phyloP scores from a whole-genome alignment of 2,329 filamentous ascomycete genomes.

The Penicillium italicum region DNA sequence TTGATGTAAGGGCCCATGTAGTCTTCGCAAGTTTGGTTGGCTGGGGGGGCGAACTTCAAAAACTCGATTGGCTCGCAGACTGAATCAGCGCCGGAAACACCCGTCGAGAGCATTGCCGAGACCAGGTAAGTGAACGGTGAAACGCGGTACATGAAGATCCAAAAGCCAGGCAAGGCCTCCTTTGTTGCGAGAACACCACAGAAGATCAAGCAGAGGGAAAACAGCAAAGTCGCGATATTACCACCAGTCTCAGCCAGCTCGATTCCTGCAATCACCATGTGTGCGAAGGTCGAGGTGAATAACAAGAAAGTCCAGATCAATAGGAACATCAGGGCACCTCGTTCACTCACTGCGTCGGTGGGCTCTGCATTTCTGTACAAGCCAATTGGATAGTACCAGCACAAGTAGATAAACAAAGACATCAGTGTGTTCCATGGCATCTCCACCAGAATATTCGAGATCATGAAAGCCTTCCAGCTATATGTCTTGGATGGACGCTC shows the following conservation, averaged over 20 bases:
- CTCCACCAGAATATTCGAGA: not conserved
- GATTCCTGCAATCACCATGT: slow-evolving; percentile 69
- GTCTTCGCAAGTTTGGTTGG: slow-evolving; percentile 8
- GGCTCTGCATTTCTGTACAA: slow-evolving; percentile 42
- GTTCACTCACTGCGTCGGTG: slow-evolving; percentile 39
- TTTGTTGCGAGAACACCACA: slow-evolving; percentile 38
- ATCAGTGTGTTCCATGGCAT: slow-evolving; percentile 32
- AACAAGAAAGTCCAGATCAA: slow-evolving; percentile 65
- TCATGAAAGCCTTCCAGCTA: slow-evolving; percentile 67
- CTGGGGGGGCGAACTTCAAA: slow-evolving; percentile 2
- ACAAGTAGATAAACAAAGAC: slow-evolving; percentile 66
- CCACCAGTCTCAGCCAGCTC: slow-evolving; percentile 70
- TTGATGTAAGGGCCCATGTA: slow-evolving; percentile 4
- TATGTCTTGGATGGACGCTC: slow-evolving; percentile 64
- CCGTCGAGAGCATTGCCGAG: slow-evolving; percentile 2
- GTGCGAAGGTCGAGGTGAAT: slow-evolving; percentile 68
- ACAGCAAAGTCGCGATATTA: slow-evolving; percentile 71
- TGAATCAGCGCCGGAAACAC: not conserved
- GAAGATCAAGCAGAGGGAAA: slow-evolving; percentile 71
- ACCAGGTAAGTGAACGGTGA: slow-evolving; percentile 4
- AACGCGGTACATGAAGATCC: slow-evolving; percentile 10
- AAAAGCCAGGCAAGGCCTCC: slow-evolving; percentile 3
- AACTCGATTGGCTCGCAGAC: slow-evolving; percentile 1
- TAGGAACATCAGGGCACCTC: slow-evolving; percentile 63
- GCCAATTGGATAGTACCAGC: slow-evolving; percentile 65